Conservation (phyloP, 1,284 basidiomycete species). For the Rhodotorula sp. region DNA sequence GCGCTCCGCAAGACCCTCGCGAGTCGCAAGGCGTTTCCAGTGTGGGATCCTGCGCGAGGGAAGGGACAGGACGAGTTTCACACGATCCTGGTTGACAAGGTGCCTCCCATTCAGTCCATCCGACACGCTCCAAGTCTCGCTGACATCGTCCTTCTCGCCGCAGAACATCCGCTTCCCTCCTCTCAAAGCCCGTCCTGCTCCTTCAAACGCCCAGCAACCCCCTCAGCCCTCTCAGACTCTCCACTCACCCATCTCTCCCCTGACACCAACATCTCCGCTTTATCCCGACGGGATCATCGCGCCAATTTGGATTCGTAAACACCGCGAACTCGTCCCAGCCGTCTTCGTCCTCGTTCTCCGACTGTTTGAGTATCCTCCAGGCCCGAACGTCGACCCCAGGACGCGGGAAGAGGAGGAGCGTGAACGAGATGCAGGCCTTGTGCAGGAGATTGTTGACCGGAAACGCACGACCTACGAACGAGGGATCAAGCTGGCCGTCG, state of each 20-base stretch:
- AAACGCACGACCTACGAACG: slow-evolving; percentile 77
- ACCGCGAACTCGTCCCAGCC: slow-evolving; percentile 81
- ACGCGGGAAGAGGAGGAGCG: slow-evolving; percentile 65
- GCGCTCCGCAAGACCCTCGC: slow-evolving; percentile 59
- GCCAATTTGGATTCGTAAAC: slow-evolving; percentile 95
- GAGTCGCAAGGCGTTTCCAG: slow-evolving; percentile 54
- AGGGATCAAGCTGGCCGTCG: slow-evolving; percentile 89
- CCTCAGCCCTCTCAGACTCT: slow-evolving; percentile 42
- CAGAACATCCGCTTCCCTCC: slow-evolving; percentile 77
- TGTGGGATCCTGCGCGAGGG: slow-evolving; percentile 49
- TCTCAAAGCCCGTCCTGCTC: slow-evolving; percentile 62
- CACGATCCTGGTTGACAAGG: slow-evolving; percentile 74
- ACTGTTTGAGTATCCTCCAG: slow-evolving; percentile 60
- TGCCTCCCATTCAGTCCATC: slow-evolving; percentile 36
- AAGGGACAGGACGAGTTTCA: slow-evolving; percentile 65
- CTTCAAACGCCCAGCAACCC: slow-evolving; percentile 50
- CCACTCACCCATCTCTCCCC: slow-evolving; percentile 85
- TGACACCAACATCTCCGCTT: slow-evolving; percentile 80
- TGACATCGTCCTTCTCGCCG: neutral
- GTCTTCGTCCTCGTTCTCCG: slow-evolving; percentile 88
- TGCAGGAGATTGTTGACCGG: slow-evolving; percentile 71
- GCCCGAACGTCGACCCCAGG: slow-evolving; percentile 36
- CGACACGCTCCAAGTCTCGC: too few species aligned
- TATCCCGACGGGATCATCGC: slow-evolving; percentile 93
- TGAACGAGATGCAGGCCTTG: slow-evolving; percentile 67